Evolutionary conservation across 208 protist species (phyloP), one percentile per base, ranked within the genome.

Genomic region (Trypanosomatidae sp.): DNA sequence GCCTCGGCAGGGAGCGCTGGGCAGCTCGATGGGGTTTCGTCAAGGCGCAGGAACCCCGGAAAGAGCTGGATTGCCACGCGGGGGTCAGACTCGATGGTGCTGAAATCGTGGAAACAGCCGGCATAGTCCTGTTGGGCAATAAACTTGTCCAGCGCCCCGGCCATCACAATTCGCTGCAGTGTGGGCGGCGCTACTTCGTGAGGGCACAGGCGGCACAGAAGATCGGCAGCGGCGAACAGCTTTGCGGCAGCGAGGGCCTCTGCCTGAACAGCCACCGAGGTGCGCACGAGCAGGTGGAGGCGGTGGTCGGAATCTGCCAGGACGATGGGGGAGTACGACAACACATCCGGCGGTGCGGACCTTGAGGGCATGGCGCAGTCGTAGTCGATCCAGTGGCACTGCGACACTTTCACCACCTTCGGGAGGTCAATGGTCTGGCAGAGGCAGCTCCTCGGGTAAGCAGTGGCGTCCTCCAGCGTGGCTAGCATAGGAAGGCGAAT

Each of bases 121-220:
- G 65, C 69, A 66, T 79, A 89, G 64, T 88, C 76, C 8, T 73
- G 49, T 44, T 70, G 67, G 2, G 39, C 30, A 10, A 69, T 19
- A 64, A 95, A 89, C 71, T 78, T 74, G 59, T 89, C 69, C 33
- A 91, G 66, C 5, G 85, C 86, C 25, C 76, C 81, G 13, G 83
- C 73, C 6, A 74, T 80, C 41, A 80, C 73, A 12, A 90, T 70
- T 30, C 69, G 71, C 39, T 68, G 71, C 44, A 80, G 39, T 5
- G 81, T 79, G 3, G 67, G 39, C 64, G 76, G 46, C 43, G 74
- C 56, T 50, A 91, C 83, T 60, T 89, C 80, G 50, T 83, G 80
- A 5, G 82, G 74, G 58, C 82, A 93, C 1, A 95, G 78, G 66
- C 87, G 85, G 68, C 79, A 89, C 13, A 95, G 81, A 6, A 89